Evolutionary conservation across 2,329 filamentous ascomycete species (phyloP), one percentile per base, ranked within the genome.

Genomic region (Botryosphaeria dothidea): DNA sequence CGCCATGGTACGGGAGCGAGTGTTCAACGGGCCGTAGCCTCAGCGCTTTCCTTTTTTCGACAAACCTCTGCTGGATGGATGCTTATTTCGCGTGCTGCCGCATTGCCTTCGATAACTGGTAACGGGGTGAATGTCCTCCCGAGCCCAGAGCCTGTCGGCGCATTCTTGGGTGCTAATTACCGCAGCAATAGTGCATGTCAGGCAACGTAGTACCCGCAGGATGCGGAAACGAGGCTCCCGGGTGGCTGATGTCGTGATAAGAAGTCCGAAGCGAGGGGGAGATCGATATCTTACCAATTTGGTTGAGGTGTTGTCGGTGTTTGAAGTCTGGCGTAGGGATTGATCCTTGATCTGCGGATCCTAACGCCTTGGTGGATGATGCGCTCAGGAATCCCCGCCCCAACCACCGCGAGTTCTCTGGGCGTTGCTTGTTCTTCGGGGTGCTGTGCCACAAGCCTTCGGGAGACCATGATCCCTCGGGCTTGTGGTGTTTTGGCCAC

Each of bases 331-430:
- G 41, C 41, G 41, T 60, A 38, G 46, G 56, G 17, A 46, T 21
- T 34, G 41, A 46, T 60, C 27, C 25, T 25, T 58, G 54, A 45
- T 15, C 36, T 9, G 23, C 36, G 23, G 2, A 2, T 45, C 41
- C 41, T 27, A 29, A 21, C n/a, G 36, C 38, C 17, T n/a, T 45
- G 36, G 38, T 29, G 41, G 46, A 46, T 46, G 54, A 58, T 58
- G 54, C 54, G 19, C 54, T 58, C 56, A 60, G 41, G 31, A 21
- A 34, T 48, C 56, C 56, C 54, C 41, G 41, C 41, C 56, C 41
- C n/a, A n/a, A 34, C 25, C 29, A 19, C 31, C 45, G 25, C 25
- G 17, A 4, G 8, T 29, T 52, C n/a, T 31, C 38, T 29, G n/a
- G 54, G 54, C 54, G n/a, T 31, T 43, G 54, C n/a, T 29, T 45